Evolutionary conservation across 2,329 filamentous ascomycete species (phyloP).

Genomic region (Lasiodiplodia hormozganensis): DNA sequence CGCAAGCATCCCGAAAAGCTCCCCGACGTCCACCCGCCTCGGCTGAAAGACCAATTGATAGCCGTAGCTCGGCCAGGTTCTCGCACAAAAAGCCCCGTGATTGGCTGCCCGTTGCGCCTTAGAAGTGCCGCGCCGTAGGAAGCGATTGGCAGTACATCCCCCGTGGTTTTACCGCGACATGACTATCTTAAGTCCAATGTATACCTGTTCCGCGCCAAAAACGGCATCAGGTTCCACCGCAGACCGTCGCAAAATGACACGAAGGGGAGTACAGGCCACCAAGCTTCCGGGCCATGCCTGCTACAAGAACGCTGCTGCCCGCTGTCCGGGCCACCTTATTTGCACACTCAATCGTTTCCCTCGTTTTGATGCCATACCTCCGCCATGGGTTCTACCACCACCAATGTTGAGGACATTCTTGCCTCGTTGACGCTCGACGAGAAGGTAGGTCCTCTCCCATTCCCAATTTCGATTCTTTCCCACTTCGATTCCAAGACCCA

Average conservation of each 20-base stretch:
- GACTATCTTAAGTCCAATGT: not conserved
- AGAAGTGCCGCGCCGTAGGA: not conserved
- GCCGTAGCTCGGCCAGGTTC: not conserved
- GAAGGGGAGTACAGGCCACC: not conserved
- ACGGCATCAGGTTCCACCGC: constrained; percentile 14
- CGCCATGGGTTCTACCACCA: constrained; percentile 37
- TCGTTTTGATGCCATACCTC: constrained; percentile 9
- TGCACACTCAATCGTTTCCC: not conserved
- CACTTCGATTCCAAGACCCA: not conserved
- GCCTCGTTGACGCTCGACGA: constrained; percentile 44
- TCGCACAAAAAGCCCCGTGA: not conserved
- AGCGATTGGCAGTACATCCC: not conserved
- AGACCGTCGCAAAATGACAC: constrained; percentile 6
- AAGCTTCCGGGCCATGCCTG: constrained; percentile 3
- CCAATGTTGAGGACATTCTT: constrained; percentile 40
- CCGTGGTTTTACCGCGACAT: constrained; percentile 4
- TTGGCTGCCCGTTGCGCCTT: not conserved
- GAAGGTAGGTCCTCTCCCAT: constrained; percentile 35
- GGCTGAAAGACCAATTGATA: not conserved
- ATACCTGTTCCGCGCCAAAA: constrained; percentile 13
- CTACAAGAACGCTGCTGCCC: constrained; percentile 9
- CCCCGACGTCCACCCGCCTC: constrained; percentile 1
- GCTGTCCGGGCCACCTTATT: not conserved
- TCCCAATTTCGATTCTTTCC: not conserved
- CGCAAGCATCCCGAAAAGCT: not conserved